Evolutionary conservation across 2,329 filamentous ascomycete species (phyloP), one percentile per base, ranked within the genome.

Genomic region (Metarhizium album): DNA sequence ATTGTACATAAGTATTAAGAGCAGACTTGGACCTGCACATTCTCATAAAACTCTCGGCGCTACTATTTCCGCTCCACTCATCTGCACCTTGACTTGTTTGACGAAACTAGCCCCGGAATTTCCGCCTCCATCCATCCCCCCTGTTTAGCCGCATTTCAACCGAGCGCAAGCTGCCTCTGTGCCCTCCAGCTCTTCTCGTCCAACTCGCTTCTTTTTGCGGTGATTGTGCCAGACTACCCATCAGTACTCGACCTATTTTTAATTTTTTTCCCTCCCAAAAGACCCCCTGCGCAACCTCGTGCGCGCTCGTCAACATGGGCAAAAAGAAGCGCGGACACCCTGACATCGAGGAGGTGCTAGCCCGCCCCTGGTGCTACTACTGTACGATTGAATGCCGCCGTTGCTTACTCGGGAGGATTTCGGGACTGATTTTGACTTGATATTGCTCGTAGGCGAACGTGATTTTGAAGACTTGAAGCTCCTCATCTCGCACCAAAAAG

Each of bases 401-500:
- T n/a, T 23, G 37, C 38, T 6, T 20, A 24, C 48, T 50, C 52
- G 54, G 6, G 6, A 4, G 23, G 13, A 31, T 23, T 9, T 18
- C 13, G 13, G n/a, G 3, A n/a, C 7, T 4, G 16, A 40, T 40
- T 18, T 14, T 18, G 9, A 8, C 20, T 24, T 18, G 29, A 11
- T 9, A 29, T 35, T 18, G 52, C 42, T 6, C 14, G 2, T 50
- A 84, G 80, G 80, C 70, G 93, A 98, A 71, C 87, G 91, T 72
- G 91, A 97, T 71, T 98, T 97, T 66, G 90, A 97, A 68, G 93
- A 98, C 67, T 70, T 95, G 45, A 96, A 95, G 74, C 90, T 97
- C 59, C 82, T 98, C 57, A 94, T 95, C 60, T 90, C 87, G 52
- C 93, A 98, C 68, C 93, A 97, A 65, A 97, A 96, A 67, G 90